Evolutionary conservation across 1,284 basidiomycete species (phyloP), one percentile per base, ranked within the genome.

Genomic region (Somion occarium): DNA sequence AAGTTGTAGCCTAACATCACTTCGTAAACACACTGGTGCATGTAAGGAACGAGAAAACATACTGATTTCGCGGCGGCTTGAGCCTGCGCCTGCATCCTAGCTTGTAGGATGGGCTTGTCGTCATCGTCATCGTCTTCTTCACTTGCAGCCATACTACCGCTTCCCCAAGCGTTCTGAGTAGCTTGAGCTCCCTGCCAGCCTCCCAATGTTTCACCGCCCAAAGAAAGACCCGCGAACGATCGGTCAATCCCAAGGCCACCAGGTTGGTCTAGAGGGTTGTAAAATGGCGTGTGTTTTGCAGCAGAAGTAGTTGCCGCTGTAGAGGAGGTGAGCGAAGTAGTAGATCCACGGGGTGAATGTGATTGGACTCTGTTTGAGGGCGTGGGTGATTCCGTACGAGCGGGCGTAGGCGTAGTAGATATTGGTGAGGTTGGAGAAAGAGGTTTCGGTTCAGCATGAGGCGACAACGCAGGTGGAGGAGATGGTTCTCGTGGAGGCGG

Each of bases 91-190:
- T 56, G 51, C 3, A 60, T 56, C 44, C 58, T 58, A 27, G 59
- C 59, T 65, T 83, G 81, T 27, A 80, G 70, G 57, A 86, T 84
- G 3, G 85, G 86, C 54, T 78, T 85, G 64, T 88, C 85, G 52
- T 81, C 83, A 52, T 82, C 82, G 27, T 84, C 83, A 2, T 86
- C 82, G 12, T 81, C 66, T 23, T 56, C 48, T 19, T 59, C 56
- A 42, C 59, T 61, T 30, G 73, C 38, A 55, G 34, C 20, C 15
- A 30, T 24, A 22, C 37, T 20, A 48, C n/a, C 18, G 11, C 37
- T 27, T 3, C 30, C 46, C 30, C 30, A 48, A 5, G 46, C 46
- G 25, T 23, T 48, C 65, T 55, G 7, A 15, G 51, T 50, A 24
- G 57, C 38, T 65, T 54, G 5, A n/a, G 48, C 49, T 22, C 59